phyloP scores from a whole-genome alignment of 441 rosid species.

The Pelargonium australe region DNA sequence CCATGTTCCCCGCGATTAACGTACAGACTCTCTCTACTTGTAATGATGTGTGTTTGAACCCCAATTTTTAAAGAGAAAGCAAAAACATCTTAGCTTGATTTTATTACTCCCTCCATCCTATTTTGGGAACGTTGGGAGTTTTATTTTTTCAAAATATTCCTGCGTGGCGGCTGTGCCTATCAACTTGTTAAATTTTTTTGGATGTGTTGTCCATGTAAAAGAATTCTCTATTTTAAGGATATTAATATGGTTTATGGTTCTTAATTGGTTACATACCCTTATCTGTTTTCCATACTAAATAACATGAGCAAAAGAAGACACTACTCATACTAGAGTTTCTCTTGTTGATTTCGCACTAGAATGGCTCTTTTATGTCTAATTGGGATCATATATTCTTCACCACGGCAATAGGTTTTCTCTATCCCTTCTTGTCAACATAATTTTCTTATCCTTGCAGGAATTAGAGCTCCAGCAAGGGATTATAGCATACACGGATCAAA shows the following conservation, averaged over 20 bases:
- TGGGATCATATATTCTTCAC: not conserved
- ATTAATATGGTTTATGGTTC: no score
- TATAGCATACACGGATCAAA: constrained; percentile 56
- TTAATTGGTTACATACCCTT: not conserved
- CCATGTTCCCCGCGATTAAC: not conserved
- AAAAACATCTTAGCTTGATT: no score
- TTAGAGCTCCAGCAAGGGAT: constrained; percentile 58
- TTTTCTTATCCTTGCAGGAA: constrained; percentile 32
- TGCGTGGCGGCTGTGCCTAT: no score
- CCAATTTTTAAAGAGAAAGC: no score
- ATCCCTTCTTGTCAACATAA: not conserved
- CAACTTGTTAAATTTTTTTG: no score
- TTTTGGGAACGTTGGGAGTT: no score
- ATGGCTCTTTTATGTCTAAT: not conserved
- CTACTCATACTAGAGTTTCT: not conserved
- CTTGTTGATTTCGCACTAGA: not conserved
- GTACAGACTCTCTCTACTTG: no score
- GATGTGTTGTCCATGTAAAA: no score
- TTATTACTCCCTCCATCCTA: no score
- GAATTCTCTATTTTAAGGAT: no score
- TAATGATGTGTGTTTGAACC: no score
- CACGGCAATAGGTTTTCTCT: not conserved
- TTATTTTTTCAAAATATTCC: no score
- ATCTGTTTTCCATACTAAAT: not conserved
- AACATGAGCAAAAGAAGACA: not conserved